Evolutionary conservation across 345 rosid genomes (phyloP), one percentile per base, ranked within the genome.

Genomic region (Rhizophora apiculata): DNA sequence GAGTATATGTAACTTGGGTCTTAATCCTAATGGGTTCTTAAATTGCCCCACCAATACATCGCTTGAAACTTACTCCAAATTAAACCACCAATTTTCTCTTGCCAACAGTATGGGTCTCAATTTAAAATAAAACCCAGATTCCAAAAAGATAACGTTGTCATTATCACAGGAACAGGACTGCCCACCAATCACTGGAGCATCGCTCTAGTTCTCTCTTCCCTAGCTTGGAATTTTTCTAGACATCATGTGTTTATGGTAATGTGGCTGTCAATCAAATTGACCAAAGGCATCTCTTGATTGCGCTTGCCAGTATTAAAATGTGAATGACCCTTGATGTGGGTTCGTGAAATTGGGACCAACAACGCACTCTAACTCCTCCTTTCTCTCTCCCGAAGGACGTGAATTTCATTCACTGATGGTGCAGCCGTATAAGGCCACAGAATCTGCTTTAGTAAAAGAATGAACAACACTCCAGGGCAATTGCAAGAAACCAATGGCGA

Each of bases 361-460:
- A 13, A 0, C 49, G 49, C 49, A 43, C 49, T 43, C 16, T 43
- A 3, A 13, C 49, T 2, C 5, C 49, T 3, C 18, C 1, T 43
- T 43, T 43, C 18, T 43, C 49, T 43, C 18, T 13, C 49, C 49
- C 5, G 49, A 43, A 43, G 15, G 19, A 13, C 49, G 15, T 13
- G 13, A 13, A 43, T 11, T 43, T 43, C 4, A 11, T 43, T 43
- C 4, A 3, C 19, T 13, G 49, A 43, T 15, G 19, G 18, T 43
- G 49, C 49, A 43, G 13, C 18, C 19, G 49, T 43, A 19, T 19
- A 3, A 32, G 27, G 19, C 60, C 60, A 58, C 30, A 22, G 70
- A 72, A 72, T 68, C 76, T 58, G 37, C 69, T 72, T 77, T 68
- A 19, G 19, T 30, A 64, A 72, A 77, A 60, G 68, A 29, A 51